These are phyloP conservation scores for Theileria luwenshuni DNA, from an alignment of 169 alveolate species.

Conservation along the genomic window DNA sequence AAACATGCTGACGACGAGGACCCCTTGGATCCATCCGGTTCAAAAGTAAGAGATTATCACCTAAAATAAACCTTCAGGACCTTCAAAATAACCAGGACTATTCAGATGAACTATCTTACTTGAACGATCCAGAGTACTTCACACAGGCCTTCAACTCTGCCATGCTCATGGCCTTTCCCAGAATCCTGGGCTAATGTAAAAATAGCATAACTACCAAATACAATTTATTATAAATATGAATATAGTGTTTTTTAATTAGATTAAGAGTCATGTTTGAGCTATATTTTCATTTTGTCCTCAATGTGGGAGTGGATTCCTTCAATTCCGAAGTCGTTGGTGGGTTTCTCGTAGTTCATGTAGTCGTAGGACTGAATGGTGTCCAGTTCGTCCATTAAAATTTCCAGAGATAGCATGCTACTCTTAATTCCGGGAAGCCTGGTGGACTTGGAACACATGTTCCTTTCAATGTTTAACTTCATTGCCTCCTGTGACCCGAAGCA, in stretches of 20 bases:
- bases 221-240: background rate
- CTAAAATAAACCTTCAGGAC: background rate
- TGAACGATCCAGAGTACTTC: slow-evolving; percentile 50
- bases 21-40: slow-evolving; percentile 17
- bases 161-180: slow-evolving; percentile 51
- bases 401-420: slow-evolving; percentile 66
- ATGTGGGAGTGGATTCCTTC: slow-evolving; percentile 64
- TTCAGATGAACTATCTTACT: slow-evolving; percentile 54
- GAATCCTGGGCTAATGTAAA: slow-evolving; percentile 4
- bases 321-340: slow-evolving; percentile 57
- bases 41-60: slow-evolving; percentile 13
- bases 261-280: background rate
- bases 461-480: slow-evolving; percentile 53
- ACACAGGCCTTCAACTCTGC: slow-evolving; percentile 57
- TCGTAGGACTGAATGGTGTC: slow-evolving; percentile 61
- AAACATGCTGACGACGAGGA: slow-evolving; percentile 59
- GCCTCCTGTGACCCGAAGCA: slow-evolving; percentile 57
- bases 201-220: no score
- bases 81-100: slow-evolving; percentile 18
- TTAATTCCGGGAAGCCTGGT: slow-evolving; percentile 67
- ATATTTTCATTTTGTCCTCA: slow-evolving; percentile 42
- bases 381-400: slow-evolving; percentile 63
- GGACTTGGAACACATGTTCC: slow-evolving; percentile 60
- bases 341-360: slow-evolving; percentile 62
- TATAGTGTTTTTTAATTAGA: background rate